Evolutionary conservation across 176 grass and related monocot species (phyloP).

Genomic region (Calamus simplicifolius): DNA sequence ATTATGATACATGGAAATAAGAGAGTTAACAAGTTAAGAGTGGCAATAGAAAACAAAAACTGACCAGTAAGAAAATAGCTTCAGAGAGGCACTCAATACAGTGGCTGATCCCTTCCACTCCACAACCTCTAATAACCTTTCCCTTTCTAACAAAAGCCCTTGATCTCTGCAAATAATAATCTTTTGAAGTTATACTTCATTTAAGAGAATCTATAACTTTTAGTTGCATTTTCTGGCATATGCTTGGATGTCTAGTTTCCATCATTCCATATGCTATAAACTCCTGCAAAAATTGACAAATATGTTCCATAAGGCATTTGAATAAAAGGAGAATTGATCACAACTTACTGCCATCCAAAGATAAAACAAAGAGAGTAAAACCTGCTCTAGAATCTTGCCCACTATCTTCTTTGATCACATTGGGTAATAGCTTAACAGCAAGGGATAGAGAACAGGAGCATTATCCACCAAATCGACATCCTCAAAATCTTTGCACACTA

Average conservation of each 20-base stretch:
- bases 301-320: background rate
- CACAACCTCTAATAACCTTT: constrained; percentile 37
- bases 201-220: constrained; percentile 57
- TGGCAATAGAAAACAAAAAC: background rate
- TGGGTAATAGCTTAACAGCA: constrained; percentile 20
- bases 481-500: constrained; percentile 37
- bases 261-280: constrained; percentile 42
- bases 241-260: constrained; percentile 27
- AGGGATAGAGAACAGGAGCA: constrained; percentile 51
- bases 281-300: constrained; percentile 44
- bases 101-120: constrained; percentile 35
- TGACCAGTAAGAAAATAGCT: constrained; percentile 84
- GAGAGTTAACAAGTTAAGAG: too few species aligned
- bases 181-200: constrained; percentile 59
- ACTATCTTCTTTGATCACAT: constrained; percentile 40
- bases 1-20: too few species aligned
- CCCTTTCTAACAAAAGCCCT: constrained; percentile 68
- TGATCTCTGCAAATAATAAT: constrained; percentile 50
- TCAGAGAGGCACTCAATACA: constrained; percentile 64
- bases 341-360: constrained; percentile 9
- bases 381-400: constrained; percentile 80
- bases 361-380: constrained; percentile 22
- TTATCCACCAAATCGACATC: constrained; percentile 20
- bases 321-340: constrained; percentile 7
- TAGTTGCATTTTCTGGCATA: constrained; percentile 56